A percentile compares a stretch with the other conserved stretches of the same genome.
These are phyloP conservation scores for Sporothrix pseudoabietina DNA, from an alignment of 2,329 filamentous ascomycete species.

Conservation along the genomic window DNA sequence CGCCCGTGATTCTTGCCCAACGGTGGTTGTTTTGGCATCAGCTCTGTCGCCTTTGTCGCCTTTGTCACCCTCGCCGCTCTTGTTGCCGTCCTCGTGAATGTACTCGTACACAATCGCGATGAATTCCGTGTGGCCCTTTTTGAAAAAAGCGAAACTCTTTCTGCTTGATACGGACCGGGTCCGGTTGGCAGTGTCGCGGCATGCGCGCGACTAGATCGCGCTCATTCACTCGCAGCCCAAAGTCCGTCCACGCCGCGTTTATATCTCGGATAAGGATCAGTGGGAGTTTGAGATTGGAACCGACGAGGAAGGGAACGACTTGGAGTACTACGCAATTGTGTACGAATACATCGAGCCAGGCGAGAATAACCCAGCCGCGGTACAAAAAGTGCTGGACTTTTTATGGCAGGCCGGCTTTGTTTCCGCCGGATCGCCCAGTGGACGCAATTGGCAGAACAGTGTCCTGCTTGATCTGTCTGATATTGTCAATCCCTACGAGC, in stretches of 20 bases:
- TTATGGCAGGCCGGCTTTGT: neutral
- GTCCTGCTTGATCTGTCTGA: slow-evolving; percentile 18
- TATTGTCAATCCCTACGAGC: neutral
- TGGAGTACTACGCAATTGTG: slow-evolving; percentile 20
- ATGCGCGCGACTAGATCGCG: too few species aligned
- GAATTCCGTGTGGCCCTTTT: too few species aligned
- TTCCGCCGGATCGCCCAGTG: neutral
- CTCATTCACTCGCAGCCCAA: too few species aligned
- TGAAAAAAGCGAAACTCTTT: too few species aligned
- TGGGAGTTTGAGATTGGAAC: slow-evolving; percentile 15
- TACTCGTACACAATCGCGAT: too few species aligned
- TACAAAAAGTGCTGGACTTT: neutral
- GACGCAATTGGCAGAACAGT: slow-evolving; percentile 15
- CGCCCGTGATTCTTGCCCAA: too few species aligned
- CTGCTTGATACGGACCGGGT: too few species aligned
- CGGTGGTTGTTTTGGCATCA: too few species aligned
- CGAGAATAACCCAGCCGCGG: neutral
- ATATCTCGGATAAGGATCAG: neutral
- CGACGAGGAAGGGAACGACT: slow-evolving; percentile 18
- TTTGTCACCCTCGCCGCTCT: too few species aligned
- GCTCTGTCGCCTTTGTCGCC: too few species aligned
- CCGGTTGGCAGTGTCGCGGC: too few species aligned
- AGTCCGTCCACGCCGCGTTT: neutral
- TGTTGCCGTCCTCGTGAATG: too few species aligned
- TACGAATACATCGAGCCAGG: slow-evolving; percentile 24